Conservation (phyloP, 176 grass and related monocot genomes). For the Saccharum officinarum region DNA sequence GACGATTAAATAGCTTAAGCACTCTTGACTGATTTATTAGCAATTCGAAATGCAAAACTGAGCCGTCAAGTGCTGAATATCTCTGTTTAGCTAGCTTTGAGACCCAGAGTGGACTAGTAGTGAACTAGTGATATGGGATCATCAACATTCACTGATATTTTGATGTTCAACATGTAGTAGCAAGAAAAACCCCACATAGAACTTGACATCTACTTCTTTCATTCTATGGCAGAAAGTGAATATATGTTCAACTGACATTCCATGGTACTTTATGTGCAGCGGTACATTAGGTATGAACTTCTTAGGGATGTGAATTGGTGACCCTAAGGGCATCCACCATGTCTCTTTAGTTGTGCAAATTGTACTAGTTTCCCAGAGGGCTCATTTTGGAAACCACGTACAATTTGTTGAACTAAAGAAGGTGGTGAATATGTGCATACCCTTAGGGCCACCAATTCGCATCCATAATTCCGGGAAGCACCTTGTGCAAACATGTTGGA, state of each 20-base stretch:
- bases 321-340: not conserved
- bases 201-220: not conserved
- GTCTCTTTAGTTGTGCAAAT: not conserved
- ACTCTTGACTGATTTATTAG: not conserved
- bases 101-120: not conserved
- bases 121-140: not conserved
- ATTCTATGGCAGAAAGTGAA: not conserved
- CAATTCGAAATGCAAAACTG: not conserved
- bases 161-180: not conserved
- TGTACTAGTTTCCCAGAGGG: not conserved
- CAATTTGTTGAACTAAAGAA: not conserved
- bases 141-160: not conserved
- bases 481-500: not conserved
- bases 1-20: not conserved
- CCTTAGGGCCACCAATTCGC: not conserved
- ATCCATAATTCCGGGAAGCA: not conserved
- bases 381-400: not conserved
- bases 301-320: not conserved
- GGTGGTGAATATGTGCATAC: not conserved
- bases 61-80: not conserved
- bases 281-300: not conserved
- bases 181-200: not conserved
- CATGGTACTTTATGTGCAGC: not conserved
- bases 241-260: not conserved
- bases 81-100: not conserved